These are phyloP conservation scores for Paraglomus brasilianum DNA, from an alignment of 192 early-diverging fungal genomes.

Conservation along the genomic window DNA sequence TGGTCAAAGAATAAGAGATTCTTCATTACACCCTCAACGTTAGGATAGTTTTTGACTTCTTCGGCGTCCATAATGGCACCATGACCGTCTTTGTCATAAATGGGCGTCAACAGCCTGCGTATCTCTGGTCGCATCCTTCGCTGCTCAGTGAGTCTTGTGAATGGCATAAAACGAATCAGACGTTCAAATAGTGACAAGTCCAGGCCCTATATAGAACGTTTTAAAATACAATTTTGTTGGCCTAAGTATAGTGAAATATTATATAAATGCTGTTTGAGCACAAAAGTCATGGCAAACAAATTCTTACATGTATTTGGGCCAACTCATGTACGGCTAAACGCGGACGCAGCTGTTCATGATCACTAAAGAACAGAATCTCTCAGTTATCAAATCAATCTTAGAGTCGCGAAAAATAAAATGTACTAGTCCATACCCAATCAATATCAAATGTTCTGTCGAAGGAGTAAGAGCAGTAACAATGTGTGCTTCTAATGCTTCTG, in stretches of 20 bases:
- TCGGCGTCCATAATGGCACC: conserved; percentile 47
- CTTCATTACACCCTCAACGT: conserved; percentile 48
- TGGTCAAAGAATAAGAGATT: conserved; percentile 39
- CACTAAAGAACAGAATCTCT: conserved; percentile 33
- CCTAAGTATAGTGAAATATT: too few relatives aligned
- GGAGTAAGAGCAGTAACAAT: conserved; percentile 49
- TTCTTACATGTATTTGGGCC: conserved; percentile 31
- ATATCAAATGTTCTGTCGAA: conserved; percentile 49
- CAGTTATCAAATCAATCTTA: not conserved
- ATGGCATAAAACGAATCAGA: conserved; percentile 47
- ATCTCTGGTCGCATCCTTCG: conserved; percentile 61
- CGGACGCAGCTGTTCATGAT: conserved; percentile 59
- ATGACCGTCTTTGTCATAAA: conserved; percentile 34
- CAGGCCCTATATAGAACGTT: conserved; percentile 29
- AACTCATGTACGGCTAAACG: conserved; percentile 50
- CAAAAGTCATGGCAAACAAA: not conserved
- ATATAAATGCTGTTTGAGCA: not conserved
- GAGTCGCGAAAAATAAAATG: not conserved
- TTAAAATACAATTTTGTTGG: too few relatives aligned
- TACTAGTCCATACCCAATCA: conserved; percentile 49
- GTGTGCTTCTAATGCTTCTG: conserved; percentile 57
- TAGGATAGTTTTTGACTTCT: conserved; percentile 35
- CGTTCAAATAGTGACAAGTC: conserved; percentile 58
- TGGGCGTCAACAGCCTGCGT: conserved; percentile 46
- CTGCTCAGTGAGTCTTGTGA: conserved; percentile 44